Evolutionary conservation across 768 basidiomycete species (phyloP).

Genomic region (Panaeolus papilionaceus): DNA sequence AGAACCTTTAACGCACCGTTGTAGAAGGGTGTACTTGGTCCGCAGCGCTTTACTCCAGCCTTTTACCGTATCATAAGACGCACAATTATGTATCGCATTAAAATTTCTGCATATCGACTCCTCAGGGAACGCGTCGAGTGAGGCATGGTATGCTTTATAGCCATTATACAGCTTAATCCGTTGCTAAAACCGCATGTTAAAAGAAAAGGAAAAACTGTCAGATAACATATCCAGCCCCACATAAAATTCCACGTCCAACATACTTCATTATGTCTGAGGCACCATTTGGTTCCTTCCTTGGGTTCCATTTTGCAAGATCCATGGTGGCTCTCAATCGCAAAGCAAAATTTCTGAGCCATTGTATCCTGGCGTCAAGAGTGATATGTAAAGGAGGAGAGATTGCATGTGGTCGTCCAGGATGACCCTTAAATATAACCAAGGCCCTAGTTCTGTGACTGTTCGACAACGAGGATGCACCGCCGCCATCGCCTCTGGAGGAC

Average conservation of each 20-base stretch:
- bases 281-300: slow-evolving; percentile 27
- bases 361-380: slow-evolving; percentile 9
- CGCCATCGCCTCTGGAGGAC: background rate
- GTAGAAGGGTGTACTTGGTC: slow-evolving; percentile 39
- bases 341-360: slow-evolving; percentile 6
- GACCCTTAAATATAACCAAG: background rate
- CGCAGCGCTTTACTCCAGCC: slow-evolving; percentile 39
- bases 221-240: background rate
- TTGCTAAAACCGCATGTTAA: slow-evolving; percentile 28
- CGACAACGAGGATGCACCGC: background rate
- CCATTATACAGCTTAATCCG: slow-evolving; percentile 43
- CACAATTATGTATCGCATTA: slow-evolving; percentile 33
- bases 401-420: slow-evolving; percentile 10
- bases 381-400: slow-evolving; percentile 9
- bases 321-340: slow-evolving; percentile 7
- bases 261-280: slow-evolving; percentile 24
- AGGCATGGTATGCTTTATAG: slow-evolving; percentile 40
- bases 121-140: slow-evolving; percentile 36
- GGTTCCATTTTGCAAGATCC: slow-evolving; percentile 2
- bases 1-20: slow-evolving; percentile 27
- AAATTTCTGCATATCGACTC: slow-evolving; percentile 32
- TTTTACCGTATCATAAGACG: slow-evolving; percentile 36
- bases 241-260: background rate
- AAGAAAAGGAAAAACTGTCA: background rate
- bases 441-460: slow-evolving; percentile 6